Base-by-base conservation (phyloP, 2,329 filamentous ascomycete species). In the Ophiostoma pallidulum region DNA sequence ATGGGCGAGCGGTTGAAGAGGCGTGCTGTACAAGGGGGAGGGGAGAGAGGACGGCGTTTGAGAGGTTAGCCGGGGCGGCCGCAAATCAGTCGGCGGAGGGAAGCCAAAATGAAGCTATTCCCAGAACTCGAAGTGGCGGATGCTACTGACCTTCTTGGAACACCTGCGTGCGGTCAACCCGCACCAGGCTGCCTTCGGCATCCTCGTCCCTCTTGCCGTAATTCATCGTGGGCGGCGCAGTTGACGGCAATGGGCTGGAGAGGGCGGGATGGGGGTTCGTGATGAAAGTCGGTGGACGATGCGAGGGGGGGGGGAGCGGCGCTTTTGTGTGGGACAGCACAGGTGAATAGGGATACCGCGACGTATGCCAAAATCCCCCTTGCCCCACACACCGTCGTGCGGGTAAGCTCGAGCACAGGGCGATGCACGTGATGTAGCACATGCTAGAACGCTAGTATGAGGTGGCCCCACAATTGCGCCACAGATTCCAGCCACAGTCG, bases 201-300 rank as follows among this genome's bases (percentile, higher is more conserved):
- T 98, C 92, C 77, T 97, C 92, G 69, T 98, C 91, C 77, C 95
- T 97, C 75, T 98, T 98, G 75, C 91, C 84, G 79, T 92, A 94
- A 71, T 85, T 92, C 90, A 95, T 95, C 63, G 58, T 80, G 72
- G 70, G 70, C 68, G 39, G 39, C 41, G 31, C 33, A 12, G 29
- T 35, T n/a, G 28, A 41, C 37, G 37, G 38, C 39, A 50, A 41
- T 45, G 40, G n/a, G n/a, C n/a, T n/a, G n/a, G n/a, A n/a, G n/a
- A n/a, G n/a, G n/a, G 36, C 41, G 29, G 39, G 35, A 26, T 26
- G 37, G 38, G 38, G 38, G 38, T 41, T 31, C 22, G 16, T 35
- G 29, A 38, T 32, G 38, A 40, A 36, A 41, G 47, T 35, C 41
- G 41, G 36, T 29, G 41, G 28, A 33, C 28, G 47, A 29, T 22